phyloP scores from a whole-genome alignment of 768 basidiomycete genomes.

The Tremella yokohamensis region DNA sequence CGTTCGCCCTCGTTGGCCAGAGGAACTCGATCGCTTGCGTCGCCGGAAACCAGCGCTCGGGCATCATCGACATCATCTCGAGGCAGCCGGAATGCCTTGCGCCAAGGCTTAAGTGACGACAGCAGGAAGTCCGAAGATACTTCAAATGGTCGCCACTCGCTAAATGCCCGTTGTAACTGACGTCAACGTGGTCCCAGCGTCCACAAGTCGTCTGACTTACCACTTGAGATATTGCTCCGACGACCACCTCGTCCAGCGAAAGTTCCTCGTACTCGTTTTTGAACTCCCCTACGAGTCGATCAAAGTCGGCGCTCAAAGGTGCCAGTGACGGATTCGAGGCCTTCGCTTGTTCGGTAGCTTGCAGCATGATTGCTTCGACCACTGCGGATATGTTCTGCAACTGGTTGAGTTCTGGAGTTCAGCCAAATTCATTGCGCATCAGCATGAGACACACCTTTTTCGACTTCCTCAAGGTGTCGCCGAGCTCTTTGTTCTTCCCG shows the following conservation, averaged over 20 bases:
- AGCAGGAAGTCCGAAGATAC: slow-evolving; percentile 58
- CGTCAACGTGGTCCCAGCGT: neutral
- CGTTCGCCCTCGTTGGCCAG: slow-evolving; percentile 48
- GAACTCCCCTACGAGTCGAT: slow-evolving; percentile 68
- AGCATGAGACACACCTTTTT: slow-evolving; percentile 58
- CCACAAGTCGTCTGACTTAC: slow-evolving; percentile 50
- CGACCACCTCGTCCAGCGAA: slow-evolving; percentile 82
- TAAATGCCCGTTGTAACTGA: slow-evolving; percentile 67
- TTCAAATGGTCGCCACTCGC: slow-evolving; percentile 77
- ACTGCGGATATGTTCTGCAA: slow-evolving; percentile 73
- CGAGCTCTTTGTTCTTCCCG: slow-evolving; percentile 68
- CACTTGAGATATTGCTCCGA: slow-evolving; percentile 81
- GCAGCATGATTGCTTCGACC: slow-evolving; percentile 65
- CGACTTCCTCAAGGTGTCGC: slow-evolving; percentile 70
- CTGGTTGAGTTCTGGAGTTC: slow-evolving; percentile 64
- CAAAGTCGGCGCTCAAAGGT: slow-evolving; percentile 68
- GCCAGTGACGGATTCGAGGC: slow-evolving; percentile 71
- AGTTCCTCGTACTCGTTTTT: slow-evolving; percentile 71
- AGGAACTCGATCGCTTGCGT: slow-evolving; percentile 1
- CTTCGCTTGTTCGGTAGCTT: slow-evolving; percentile 60
- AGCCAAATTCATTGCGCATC: neutral
- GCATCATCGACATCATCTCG: slow-evolving; percentile 40
- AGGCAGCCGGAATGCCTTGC: slow-evolving; percentile 46
- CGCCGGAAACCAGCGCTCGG: neutral
- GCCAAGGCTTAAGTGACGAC: slow-evolving; percentile 47